Base-by-base conservation (phyloP, 2,329 filamentous ascomycete species). In the Clonostachys chloroleuca region DNA sequence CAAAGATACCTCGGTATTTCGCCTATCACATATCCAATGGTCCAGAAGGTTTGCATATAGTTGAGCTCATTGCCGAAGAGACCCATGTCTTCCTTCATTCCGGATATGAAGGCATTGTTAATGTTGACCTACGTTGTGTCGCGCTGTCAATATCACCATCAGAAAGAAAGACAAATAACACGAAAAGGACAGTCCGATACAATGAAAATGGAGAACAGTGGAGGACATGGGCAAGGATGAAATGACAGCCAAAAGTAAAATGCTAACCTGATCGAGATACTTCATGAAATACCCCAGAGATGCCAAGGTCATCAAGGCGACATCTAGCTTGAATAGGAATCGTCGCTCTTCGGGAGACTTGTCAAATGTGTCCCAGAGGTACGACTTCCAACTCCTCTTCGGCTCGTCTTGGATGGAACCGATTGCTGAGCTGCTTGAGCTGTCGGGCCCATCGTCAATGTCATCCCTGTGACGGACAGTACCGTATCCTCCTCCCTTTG, bases 21-120 rank as follows among this genome's bases (percentile, higher is more conserved):
- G 9, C 67, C 65, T 62, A 84, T 63, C 0, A 81, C 73, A 52
- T 84, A 85, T 24, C 81, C 81, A 3, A 80, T 68, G 0, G 77
- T 83, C 72, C 78, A 85, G 36, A 70, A 70, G 1, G 78, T 74
- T 50, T 63, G 60, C 54, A 70, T 59, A 37, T 80, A 75, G 51
- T 82, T 81, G n/a, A 81, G 67, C 46, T 81, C 59, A 51, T 80
- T 80, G 5, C 67, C 65, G 33, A 66, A 59, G 17, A 74, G 60
- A 0, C 52, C 52, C 24, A 70, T 44, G 45, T 72, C 68, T 46
- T 70, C 65, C 42, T 72, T 65, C 71, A 75, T 73, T 1, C 72
- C 73, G 0, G 67, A 70, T 1, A 74, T 69, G 47, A 70, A 75
- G 5, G 69, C 69, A 56, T 70, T 72, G 44, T 59, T 59, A 10